phyloP scores from a whole-genome alignment of 352 stramenopile genomes.

The Globisporangium alternatum region DNA sequence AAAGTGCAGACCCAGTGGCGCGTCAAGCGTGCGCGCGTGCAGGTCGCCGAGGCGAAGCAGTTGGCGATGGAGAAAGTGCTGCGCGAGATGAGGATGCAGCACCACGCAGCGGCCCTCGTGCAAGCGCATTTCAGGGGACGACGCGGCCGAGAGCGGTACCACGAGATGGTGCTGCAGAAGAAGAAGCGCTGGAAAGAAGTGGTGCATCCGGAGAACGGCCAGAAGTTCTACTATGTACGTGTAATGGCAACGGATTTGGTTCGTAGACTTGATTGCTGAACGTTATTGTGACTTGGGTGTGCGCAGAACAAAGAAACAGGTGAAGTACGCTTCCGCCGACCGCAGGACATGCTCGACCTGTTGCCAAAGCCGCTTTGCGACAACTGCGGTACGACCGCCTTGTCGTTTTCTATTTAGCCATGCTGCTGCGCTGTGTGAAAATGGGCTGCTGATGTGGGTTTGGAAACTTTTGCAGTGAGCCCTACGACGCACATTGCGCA shows the following conservation, averaged over 20 bases:
- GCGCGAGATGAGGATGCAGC: conserved; percentile 50
- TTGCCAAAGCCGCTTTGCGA: conserved; percentile 83
- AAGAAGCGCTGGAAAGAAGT: conserved; percentile 92
- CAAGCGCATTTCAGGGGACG: conserved; percentile 71
- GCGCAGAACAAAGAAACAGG: conserved; percentile 90
- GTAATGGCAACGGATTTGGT: neutral
- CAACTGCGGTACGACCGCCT: conserved; percentile 72
- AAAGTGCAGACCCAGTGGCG: conserved; percentile 55
- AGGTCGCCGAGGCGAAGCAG: conserved; percentile 30
- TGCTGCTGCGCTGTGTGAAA: neutral
- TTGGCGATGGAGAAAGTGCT: conserved; percentile 38
- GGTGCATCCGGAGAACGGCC: conserved; percentile 63
- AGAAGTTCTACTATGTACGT: conserved; percentile 89
- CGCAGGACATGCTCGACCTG: conserved; percentile 91
- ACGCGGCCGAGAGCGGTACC: conserved; percentile 61
- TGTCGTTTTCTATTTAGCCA: neutral
- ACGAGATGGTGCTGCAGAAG: conserved; percentile 47
- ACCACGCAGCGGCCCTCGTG: conserved; percentile 72
- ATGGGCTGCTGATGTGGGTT: neutral
- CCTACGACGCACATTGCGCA: conserved; percentile 36
- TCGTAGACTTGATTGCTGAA: neutral
- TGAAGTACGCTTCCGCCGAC: conserved; percentile 88
- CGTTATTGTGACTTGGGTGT: neutral
- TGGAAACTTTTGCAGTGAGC: conserved; percentile 7
- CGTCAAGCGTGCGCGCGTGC: conserved; percentile 27